These are phyloP conservation scores for Ploettnerulaceae sp. DNA, from an alignment of 2,329 filamentous ascomycete species.

Conservation along the genomic window DNA sequence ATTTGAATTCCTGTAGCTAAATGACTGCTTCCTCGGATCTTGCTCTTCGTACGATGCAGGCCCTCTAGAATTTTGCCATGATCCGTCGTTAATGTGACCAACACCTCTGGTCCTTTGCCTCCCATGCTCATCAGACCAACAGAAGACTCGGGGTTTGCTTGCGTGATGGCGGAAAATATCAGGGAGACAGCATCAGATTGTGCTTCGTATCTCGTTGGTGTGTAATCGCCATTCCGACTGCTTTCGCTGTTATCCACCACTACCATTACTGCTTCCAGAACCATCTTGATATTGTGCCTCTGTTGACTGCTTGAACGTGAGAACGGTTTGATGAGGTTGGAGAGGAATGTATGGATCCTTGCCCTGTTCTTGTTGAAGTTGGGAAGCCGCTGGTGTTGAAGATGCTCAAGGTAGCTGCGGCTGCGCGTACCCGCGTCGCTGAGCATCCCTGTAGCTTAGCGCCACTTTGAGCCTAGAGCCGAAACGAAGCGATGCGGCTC, in stretches of 20 bases:
- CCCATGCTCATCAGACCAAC: slow-evolving; percentile 99
- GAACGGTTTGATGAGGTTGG: neutral
- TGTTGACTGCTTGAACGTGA: slow-evolving; percentile 9
- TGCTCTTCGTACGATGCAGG: slow-evolving; percentile 80
- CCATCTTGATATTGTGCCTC: slow-evolving; percentile 62
- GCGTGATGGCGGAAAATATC: slow-evolving; percentile 92
- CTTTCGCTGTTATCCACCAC: slow-evolving; percentile 99
- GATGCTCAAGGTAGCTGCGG: slow-evolving; percentile 27
- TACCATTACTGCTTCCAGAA: slow-evolving; percentile 98
- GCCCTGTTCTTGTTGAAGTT: neutral
- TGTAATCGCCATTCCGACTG: slow-evolving; percentile 90
- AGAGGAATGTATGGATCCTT: neutral
- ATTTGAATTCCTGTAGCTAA: slow-evolving; percentile 93
- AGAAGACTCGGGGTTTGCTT: slow-evolving; percentile 92
- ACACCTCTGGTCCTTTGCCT: slow-evolving; percentile 91
- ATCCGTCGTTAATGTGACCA: slow-evolving; percentile 93
- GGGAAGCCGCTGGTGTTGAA: slow-evolving; percentile 9
- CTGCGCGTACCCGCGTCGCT: slow-evolving; percentile 28
- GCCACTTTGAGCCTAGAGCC: slow-evolving; percentile 18
- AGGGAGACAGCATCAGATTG: slow-evolving; percentile 93
- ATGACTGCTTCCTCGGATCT: slow-evolving; percentile 85
- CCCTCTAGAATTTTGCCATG: slow-evolving; percentile 93
- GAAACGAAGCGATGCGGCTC: slow-evolving; percentile 19
- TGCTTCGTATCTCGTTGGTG: slow-evolving; percentile 91
- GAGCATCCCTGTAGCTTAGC: slow-evolving; percentile 23